Evolutionary conservation across 345 rosid species (phyloP), one percentile per base, ranked within the genome.

Genomic region (Hibiscus syriacus): DNA sequence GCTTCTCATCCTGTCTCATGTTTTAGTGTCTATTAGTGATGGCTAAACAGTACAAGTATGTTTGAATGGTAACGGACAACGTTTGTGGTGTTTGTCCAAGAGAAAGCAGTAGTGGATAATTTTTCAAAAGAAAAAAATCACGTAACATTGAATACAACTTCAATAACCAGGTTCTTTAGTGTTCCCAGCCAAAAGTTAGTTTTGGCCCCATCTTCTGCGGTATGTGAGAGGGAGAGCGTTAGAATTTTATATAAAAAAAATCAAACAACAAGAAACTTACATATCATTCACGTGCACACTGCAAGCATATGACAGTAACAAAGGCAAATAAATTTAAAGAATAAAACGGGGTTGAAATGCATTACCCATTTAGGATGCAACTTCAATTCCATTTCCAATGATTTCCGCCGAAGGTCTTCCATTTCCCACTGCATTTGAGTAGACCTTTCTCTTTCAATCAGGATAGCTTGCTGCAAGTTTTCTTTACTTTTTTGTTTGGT

Each of bases 351-450:
- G 20, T 43, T 36, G 17, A 68, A n/a, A 32, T 32, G 54, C 23
- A 53, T 69, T 69, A 95, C 99, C 94, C 86, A 82, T 73, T 79
- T 78, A 30, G 83, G 73, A 73, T 90, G 87, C 81, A 92, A 77
- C 76, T 86, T 87, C 87, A 89, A 66, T 76, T 92, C 99, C 97
- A 92, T 85, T 80, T 90, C 91, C 74, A 86, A 73, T n/a, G 92
- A 83, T 77, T 86, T 88, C 50, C 79, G 90, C 71, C 84, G 82
- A 68, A 95, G 80, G 74, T 95, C 99, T 82, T 95, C 96, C 97
- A 95, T 92, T 70, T 95, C 98, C 99, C 99, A 95, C 83, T 95
- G 98, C 90, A 90, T 87, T 75, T 88, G 90, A 41, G 92, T 95
- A 26, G 78, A 58, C 76, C 89, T 87, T 80, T 95, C 99, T 70